Evolutionary conservation across 805 yeast genomes (phyloP), one percentile per base, ranked within the genome.

Genomic region (Ogataea methylovora): DNA sequence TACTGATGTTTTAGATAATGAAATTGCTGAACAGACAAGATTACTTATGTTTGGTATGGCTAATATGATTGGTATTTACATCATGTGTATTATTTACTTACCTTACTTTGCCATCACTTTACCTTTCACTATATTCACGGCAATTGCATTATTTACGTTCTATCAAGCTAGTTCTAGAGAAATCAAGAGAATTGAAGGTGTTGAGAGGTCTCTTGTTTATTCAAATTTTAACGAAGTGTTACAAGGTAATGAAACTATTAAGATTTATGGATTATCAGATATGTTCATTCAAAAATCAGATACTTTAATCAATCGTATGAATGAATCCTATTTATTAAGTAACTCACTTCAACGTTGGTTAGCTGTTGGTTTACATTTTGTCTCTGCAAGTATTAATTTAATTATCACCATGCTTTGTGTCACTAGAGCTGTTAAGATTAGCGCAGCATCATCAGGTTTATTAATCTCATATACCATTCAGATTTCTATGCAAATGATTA

Each of bases 1-100:
- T 52, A 81, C 92, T 0, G 94, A 86, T 51, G 75, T 77, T 4
- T 60, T 85, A 54, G 95, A 85, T 49, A 84, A 83, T 49, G 90
- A 82, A 54, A 63, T 85, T 46, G 76, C 77, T 39, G 87, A 83
- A 47, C 84, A 80, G 46, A 43, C 79, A 27, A 68, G 90, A 47
- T 55, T 80, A 60, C 65, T 80, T 36, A 43, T 77, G 37, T 72
- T 69, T 45, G 71, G 79, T 4, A 33, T 68, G 16, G 60, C 76
- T 10, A 41, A 45, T 32, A 50, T 58, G 38, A 18, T 37, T 22
- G 63, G 63, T 33, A 45, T 53, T 25, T 20, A 53, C 22, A 52
- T 51, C 39, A 37, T 72, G 44, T 69, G 74, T 55, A 61, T 65
- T 36, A 61, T 65, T 41, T 73, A 65, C 46, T 56, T 72, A 40